phyloP scores from a whole-genome alignment of 768 basidiomycete genomes.

The Basidioascus undulatus region DNA sequence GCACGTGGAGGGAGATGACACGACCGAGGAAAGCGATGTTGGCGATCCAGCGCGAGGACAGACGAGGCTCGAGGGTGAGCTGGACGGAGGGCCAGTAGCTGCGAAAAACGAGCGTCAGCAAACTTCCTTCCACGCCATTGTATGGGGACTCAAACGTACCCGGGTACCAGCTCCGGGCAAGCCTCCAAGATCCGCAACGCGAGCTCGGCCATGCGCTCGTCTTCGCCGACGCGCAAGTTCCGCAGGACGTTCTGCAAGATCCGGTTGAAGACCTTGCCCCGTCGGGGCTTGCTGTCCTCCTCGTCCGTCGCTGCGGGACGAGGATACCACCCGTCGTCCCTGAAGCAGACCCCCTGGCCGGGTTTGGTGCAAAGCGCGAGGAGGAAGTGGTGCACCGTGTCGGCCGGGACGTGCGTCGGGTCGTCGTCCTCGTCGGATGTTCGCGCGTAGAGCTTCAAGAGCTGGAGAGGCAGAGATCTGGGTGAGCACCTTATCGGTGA shows the following conservation, averaged over 20 bases:
- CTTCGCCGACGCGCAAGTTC: constrained; percentile 57
- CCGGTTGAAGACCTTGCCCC: constrained; percentile 48
- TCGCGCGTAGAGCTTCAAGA: constrained; percentile 53
- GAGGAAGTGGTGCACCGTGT: constrained; percentile 67
- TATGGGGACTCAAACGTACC: constrained; percentile 24
- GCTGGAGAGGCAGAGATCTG: constrained; percentile 21
- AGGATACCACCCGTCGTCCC: constrained; percentile 73
- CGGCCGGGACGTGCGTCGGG: constrained; percentile 32
- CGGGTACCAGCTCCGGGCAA: constrained; percentile 64
- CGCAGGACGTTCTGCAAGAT: constrained; percentile 52
- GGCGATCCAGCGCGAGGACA: constrained; percentile 70
- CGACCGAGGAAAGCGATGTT: constrained; percentile 58
- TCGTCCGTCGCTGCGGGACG: constrained; percentile 24
- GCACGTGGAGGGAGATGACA: constrained; percentile 51
- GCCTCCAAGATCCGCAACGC: constrained; percentile 47
- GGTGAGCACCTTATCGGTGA: not conserved
- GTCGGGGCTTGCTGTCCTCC: too few relatives aligned
- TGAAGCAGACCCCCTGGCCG: constrained; percentile 66
- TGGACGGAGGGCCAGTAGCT: constrained; percentile 50
- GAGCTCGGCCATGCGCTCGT: constrained; percentile 58
- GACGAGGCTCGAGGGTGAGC: constrained; percentile 53
- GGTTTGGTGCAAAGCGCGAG: constrained; percentile 59
- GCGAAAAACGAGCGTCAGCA: constrained; percentile 6
- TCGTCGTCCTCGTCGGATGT: constrained; percentile 24
- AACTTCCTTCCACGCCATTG: not conserved